phyloP scores from a whole-genome alignment of 345 rosid genomes.

The Laguncularia racemosa region DNA sequence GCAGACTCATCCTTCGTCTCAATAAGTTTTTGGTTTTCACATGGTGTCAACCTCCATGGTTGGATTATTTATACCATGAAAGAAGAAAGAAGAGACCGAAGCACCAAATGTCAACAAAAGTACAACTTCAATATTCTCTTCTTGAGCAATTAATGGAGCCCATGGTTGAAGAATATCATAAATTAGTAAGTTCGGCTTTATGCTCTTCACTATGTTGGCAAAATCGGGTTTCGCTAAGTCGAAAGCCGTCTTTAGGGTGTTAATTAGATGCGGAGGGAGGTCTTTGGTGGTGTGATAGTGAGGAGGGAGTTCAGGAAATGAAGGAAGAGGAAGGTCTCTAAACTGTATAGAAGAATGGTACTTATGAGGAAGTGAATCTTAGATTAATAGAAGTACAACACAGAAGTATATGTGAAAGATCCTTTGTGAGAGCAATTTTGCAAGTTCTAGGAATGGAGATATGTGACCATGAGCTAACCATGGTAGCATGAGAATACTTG shows the following conservation, averaged over 20 bases:
- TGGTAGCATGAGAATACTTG: conserved; percentile 21
- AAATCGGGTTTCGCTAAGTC: conserved; percentile 21
- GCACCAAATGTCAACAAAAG: conserved; percentile 11
- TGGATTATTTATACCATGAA: background rate
- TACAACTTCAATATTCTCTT: conserved; percentile 19
- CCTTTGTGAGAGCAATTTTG: conserved; percentile 18
- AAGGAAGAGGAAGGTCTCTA: conserved; percentile 26
- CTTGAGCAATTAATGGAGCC: conserved; percentile 21
- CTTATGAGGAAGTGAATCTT: background rate
- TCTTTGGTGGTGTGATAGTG: conserved; percentile 37
- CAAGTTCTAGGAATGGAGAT: conserved; percentile 22
- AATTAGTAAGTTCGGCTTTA: conserved; percentile 22
- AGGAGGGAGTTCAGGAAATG: conserved; percentile 36
- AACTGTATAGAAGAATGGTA: conserved; percentile 20
- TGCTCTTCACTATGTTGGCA: conserved; percentile 5
- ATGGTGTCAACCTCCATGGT: conserved; percentile 2
- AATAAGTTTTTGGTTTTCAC: background rate
- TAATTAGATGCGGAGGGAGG: conserved; percentile 24
- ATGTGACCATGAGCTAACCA: conserved; percentile 29
- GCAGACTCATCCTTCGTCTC: background rate
- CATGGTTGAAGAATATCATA: conserved; percentile 32
- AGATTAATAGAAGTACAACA: conserved; percentile 24
- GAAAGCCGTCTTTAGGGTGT: conserved; percentile 21
- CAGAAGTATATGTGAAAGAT: conserved; percentile 17
- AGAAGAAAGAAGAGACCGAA: background rate